Evolutionary conservation across 2,329 filamentous ascomycete genomes (phyloP), one percentile per base, ranked within the genome.

Genomic region (Claviceps pusilla): DNA sequence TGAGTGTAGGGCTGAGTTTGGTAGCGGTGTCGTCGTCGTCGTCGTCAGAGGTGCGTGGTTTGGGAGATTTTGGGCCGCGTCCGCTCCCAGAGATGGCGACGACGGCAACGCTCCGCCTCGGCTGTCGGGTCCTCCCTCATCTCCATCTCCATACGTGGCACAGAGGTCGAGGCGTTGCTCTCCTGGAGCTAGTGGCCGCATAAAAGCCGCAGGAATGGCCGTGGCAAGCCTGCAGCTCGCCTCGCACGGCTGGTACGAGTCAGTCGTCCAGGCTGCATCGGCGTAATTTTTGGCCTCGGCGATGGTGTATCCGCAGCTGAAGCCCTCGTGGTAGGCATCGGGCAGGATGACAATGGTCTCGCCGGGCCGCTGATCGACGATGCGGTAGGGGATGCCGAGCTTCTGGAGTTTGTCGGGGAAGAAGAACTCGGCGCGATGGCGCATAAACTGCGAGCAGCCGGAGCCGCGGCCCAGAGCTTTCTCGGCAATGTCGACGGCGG

Each of bases 231-330:
- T 59, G 50, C 68, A 71, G 28, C 59, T 64, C 24, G 47, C 54
- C 31, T 68, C 58, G 37, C 68, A 71, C 11, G 68, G 64, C 54
- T 68, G 64, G 52, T 71, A 71, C 3, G 61, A 64, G 35, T 64
- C 64, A 6, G 65, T 64, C 9, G 59, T 66, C 68, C 68, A 71
- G n/a, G 58, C 59, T 11, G 58, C 56, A 41, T 70, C 68, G 24
- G 68, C 68, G 51, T 71, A 71, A 51, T 71, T 71, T 55, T 69
- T 71, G 42, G 68, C 68, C 54, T 71, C 68, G 3, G 68, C 68
- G 48, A 71, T 64, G 42, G 68, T 71, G 53, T 71, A 71, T 0
- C 68, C 68, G n/a, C 68, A 70, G 59, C 68, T 70, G 56, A 71
- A 71, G 2, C 68, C 68, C 55, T 71, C 67, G 53, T 71, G 68